Base-by-base conservation (phyloP, 805 yeast species). In the Spathaspora passalidarum region DNA sequence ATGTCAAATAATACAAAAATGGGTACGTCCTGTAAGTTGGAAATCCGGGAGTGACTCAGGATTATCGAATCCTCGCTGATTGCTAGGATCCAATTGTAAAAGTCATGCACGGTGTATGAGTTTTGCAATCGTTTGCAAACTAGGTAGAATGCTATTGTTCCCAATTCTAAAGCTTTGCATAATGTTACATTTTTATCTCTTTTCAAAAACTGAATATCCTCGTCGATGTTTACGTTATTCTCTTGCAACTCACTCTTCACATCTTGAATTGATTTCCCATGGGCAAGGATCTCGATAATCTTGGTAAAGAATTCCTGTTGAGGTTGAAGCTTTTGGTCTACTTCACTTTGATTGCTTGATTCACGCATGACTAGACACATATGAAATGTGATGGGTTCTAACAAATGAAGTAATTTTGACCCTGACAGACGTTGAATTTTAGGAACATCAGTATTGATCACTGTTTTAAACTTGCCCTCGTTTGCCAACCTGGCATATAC, bases 1-100 rank as follows among this genome's bases (percentile, higher is more conserved):
- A 75, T 54, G 47, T 76, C 78, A 1, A 63, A 56, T 1, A 63
- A 40, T 1, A 76, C 61, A 53, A 68, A 72, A 0, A 67, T 53
- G 0, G 81, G 80, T 13, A 73, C 59, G 2, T 56, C 49, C 1
- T 57, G 44, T 8, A 59, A 47, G 14, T 64, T 61, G 0, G 63
- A 41, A 8, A 76, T 52, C 1, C 65, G 48, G 2, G 48, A 32
- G 46, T 77, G 73, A 3, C 75, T 65, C 2, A 53, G 56, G 5
- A 58, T 49, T 9, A 75, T 59, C 34, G 51, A 55, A 0, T 63
- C 51, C 0, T 78, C 56, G 3, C 52, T 37, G 0, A 73, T 49
- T 4, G 74, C 66, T 5, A 47, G 49, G 1, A 70, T 57, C 75
- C 75, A 72, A 11, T 37, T 49, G 3, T 38, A 22, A 14, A 61